A percentile compares a stretch with the other conserved stretches of the same genome.
These are phyloP conservation scores for Ophiocordyceps camponoti-floridani DNA, from an alignment of 2,329 filamentous ascomycete genomes.

Conservation along the genomic window DNA sequence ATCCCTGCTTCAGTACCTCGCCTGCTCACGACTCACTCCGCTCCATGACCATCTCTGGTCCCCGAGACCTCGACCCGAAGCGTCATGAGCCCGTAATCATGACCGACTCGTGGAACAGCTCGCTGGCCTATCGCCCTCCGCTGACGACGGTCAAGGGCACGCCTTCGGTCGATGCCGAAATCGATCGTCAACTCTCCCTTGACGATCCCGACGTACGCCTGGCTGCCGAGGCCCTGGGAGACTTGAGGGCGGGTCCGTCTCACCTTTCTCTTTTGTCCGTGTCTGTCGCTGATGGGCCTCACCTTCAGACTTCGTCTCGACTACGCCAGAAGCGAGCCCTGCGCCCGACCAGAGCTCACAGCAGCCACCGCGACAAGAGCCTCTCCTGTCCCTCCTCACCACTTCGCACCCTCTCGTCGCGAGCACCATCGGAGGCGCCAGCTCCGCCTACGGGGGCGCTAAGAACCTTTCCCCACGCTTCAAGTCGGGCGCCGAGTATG, in stretches of 20 bases:
- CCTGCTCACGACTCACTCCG: not conserved
- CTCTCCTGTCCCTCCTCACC: conserved; percentile 69
- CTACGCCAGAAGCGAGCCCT: conserved; percentile 30
- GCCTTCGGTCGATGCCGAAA: not conserved
- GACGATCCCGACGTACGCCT: conserved; percentile 51
- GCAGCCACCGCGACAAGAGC: conserved; percentile 15
- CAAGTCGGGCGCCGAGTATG: conserved; percentile 76
- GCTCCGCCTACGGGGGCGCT: conserved; percentile 69
- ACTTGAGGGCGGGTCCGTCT: conserved; percentile 48
- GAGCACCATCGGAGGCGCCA: conserved; percentile 66
- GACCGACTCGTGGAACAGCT: conserved; percentile 29
- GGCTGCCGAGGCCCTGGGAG: conserved; percentile 59
- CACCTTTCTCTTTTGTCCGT: not conserved
- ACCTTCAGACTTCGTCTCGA: conserved; percentile 44
- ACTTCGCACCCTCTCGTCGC: conserved; percentile 77
- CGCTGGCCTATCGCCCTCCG: conserved; percentile 23
- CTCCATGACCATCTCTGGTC: conserved; percentile 9
- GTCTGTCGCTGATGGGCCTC: not conserved
- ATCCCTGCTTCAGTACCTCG: not conserved
- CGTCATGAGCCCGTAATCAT: conserved; percentile 11
- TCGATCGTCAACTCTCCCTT: conserved; percentile 9
- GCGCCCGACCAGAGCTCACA: conserved; percentile 9
- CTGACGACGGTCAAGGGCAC: conserved; percentile 9
- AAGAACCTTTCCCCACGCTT: conserved; percentile 86
- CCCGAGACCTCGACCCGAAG: conserved; percentile 9